These are phyloP conservation scores for Phytopythium delawarense DNA, from an alignment of 352 stramenopile species.

Conservation along the genomic window DNA sequence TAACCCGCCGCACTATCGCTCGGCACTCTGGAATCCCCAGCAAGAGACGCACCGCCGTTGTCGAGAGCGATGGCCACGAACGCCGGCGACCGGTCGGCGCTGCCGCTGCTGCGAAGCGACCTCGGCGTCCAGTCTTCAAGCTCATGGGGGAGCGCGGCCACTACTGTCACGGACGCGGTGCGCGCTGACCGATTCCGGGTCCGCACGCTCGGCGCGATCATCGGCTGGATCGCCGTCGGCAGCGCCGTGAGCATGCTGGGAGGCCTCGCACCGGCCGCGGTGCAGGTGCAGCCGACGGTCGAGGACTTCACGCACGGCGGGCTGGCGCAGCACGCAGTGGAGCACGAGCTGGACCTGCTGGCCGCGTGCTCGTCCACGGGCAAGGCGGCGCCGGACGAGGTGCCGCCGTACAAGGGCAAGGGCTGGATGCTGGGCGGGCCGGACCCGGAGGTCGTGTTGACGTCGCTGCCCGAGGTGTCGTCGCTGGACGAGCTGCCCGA, in stretches of 20 bases:
- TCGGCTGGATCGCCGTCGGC: constrained; percentile 51
- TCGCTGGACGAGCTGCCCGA: constrained; percentile 59
- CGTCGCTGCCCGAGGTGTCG: constrained; percentile 31
- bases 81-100: constrained; percentile 9
- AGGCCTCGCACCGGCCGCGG: neutral
- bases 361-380: constrained; percentile 28
- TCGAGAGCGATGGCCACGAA: neutral
- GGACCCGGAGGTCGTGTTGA: constrained; percentile 53
- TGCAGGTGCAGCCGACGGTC: constrained; percentile 14
- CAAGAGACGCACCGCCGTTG: neutral
- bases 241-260: constrained; percentile 36
- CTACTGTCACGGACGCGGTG: constrained; percentile 12
- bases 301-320: constrained; percentile 39
- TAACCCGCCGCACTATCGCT: no score
- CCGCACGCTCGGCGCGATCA: constrained; percentile 32
- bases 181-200: constrained; percentile 32
- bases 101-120: constrained; percentile 18
- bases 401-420: constrained; percentile 29
- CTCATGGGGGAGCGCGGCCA: neutral
- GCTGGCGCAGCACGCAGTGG: constrained; percentile 42
- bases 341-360: constrained; percentile 49
- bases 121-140: neutral
- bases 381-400: constrained; percentile 7
- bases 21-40: neutral
- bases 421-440: constrained; percentile 61